Base-by-base conservation (phyloP, 2,329 filamentous ascomycete species). In the Penicillium oxalicum region DNA sequence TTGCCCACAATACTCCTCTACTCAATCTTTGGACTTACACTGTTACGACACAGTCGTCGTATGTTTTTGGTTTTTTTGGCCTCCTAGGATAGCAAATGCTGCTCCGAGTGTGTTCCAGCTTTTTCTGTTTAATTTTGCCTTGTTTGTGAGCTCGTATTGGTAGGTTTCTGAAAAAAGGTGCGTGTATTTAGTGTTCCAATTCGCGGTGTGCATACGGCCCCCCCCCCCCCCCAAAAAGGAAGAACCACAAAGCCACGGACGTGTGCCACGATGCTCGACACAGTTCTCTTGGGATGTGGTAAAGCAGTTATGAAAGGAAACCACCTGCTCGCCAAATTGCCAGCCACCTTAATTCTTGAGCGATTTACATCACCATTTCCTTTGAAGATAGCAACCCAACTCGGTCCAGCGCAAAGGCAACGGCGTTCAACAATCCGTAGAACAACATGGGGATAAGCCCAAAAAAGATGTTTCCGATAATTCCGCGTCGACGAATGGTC, bases 1-100 rank as follows among this genome's bases (percentile, higher is more conserved):
- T 73, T 74, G 74, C 75, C 75, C 76, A 79, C 70, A 70, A 78
- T 62, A 78, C 77, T 77, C 77, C 76, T 74, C 72, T 80, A 63
- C 62, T 62, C 61, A 80, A 79, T 80, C 77, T 80, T 80, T 80
- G 77, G 76, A 78, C 71, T 58, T 50, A 11, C 37, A 33, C 45
- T 54, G 57, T 58, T 53, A 62, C 68, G 70, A 73, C 73, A 70
- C 48, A 70, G 67, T 61, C 62, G 69, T 75, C 68, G 70, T 71
- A 68, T 62, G 54, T 60, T 60, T 60, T 67, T 63, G 61, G 58
- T 55, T 56, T 63, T 64, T 61, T 61, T 25, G 3, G 4, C 18
- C 11, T 2, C 2, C 1, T 25, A 9, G 36, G 1, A 45, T 25
- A 34, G 13, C 11, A 4, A 4, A 7, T 29, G 11, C 24, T 32